Conservation (phyloP, 352 stramenopile species). For the Globisporangium spinosum region DNA sequence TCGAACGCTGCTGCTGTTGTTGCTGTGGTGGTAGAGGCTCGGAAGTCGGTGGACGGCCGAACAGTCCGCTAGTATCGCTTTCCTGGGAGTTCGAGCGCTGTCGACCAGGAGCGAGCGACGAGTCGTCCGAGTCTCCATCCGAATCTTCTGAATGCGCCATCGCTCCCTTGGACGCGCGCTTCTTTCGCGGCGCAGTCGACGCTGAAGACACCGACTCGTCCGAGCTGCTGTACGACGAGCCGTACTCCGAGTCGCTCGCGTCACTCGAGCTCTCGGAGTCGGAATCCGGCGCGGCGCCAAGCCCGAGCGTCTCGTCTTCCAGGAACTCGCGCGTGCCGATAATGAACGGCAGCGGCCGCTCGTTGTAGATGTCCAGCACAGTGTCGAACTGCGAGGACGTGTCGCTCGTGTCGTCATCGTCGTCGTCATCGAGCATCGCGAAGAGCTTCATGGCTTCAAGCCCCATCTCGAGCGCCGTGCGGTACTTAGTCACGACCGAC, state of each 20-base stretch:
- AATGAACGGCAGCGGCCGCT: slow-evolving; percentile 82
- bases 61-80: slow-evolving; percentile 54
- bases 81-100: slow-evolving; percentile 43
- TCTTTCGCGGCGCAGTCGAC: slow-evolving; percentile 17
- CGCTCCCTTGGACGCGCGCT: slow-evolving; percentile 15
- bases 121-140: slow-evolving; percentile 34
- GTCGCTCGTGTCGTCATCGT: slow-evolving; percentile 55
- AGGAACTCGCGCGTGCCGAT: slow-evolving; percentile 85
- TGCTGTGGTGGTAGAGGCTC: slow-evolving; percentile 7
- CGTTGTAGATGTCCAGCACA: slow-evolving; percentile 87
- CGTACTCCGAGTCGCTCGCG: slow-evolving; percentile 16
- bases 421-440: slow-evolving; percentile 56
- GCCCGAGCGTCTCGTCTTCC: slow-evolving; percentile 77
- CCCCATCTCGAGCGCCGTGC: slow-evolving; percentile 71
- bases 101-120: slow-evolving; percentile 24
- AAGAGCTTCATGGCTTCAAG: slow-evolving; percentile 85
- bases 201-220: slow-evolving; percentile 43
- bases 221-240: slow-evolving; percentile 67
- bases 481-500: slow-evolving; percentile 71
- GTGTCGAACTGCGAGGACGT: slow-evolving; percentile 59
- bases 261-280: slow-evolving; percentile 35
- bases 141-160: slow-evolving; percentile 14
- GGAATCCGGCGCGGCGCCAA: slow-evolving; percentile 62
- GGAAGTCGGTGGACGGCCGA: slow-evolving; percentile 34
- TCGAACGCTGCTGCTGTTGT: neutral